Base-by-base conservation (phyloP, 352 stramenopile genomes). In the Phytophthora cryptogea region DNA sequence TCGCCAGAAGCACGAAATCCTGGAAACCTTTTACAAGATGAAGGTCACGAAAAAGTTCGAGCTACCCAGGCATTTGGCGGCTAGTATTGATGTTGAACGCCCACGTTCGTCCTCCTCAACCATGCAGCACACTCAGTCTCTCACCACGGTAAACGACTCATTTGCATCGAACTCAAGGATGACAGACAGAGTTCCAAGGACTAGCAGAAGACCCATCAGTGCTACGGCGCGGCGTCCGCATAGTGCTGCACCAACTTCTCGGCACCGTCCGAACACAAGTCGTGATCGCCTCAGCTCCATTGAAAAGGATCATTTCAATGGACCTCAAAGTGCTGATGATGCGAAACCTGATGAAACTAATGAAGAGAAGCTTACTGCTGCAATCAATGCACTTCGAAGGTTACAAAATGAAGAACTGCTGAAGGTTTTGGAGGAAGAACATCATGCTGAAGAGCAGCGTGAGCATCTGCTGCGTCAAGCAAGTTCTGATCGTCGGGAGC, bases 21-120 rank as follows among this genome's bases (percentile, higher is more conserved):
- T 93, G 4, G 78, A 91, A 10, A 88, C 69, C 43, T 92, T 94
- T 45, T 76, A 92, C 63, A 85, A 86, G 48, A 91, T 94, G 83
- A 87, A 89, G 54, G 71, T 92, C 32, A 90, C 78, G 5, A 93
- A 92, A 39, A 91, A 88, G 41, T 83, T 83, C 20, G 66, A 87
- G 37, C 42, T 92, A 2, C 78, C 80, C 8, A 76, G 83, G 39
- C 66, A 90, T 43, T 39, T 92, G 35, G 59, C 52, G 13, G 26
- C 55, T 9, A 83, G 62, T 51, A 59, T 76, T 9, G 23, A 30
- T 4, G 16, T 47, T 23, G 60, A 63, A 8, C 62, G 76, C 7
- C 74, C 80, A 8, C 74, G 66, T 26, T 86, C 82, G 1, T 77
- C 76, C 0, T 77, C 70, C 5, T 47, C 14, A 31, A 35, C 44